Evolutionary conservation across 2,329 filamentous ascomycete genomes (phyloP), one percentile per base, ranked within the genome.

Genomic region (Colletotrichum tofieldiae): DNA sequence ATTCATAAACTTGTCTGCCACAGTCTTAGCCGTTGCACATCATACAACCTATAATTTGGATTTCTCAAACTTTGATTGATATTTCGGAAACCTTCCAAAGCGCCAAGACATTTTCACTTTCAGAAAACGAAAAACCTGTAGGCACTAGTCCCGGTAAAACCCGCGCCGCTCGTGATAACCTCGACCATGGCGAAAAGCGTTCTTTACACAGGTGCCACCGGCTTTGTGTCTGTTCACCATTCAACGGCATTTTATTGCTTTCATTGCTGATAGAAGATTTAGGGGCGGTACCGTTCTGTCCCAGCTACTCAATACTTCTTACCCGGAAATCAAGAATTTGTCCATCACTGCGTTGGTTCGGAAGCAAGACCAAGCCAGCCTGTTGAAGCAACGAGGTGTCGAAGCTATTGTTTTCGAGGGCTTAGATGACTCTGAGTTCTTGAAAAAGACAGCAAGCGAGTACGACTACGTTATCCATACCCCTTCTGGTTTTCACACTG

Each of bases 391-490:
- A 2, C 71, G 74, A 32, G 75, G 77, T 3, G 20, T 72, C 37
- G 16, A 72, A 29, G 52, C 69, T 2, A 9, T 68, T 12, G 41
- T 72, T 5, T 72, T 72, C n/a, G 23, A 26, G 2, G 65, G 52
- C 8, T 54, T 75, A 1, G 75, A 80, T 49, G 76, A 81, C 65
- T 69, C 72, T 0, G 74, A 75, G 5, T 20, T 72, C 14, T 29
- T 80, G 9, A 72, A 61, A 47, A 67, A 71, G 14, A 61, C 68
- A 8, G 79, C 79, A 0, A 73, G 74, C 51, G 72, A 78, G 63
- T 74, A 78, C 29, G 78, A 80, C 54, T 73, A 86, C 65, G 81
- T 88, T 9, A 81, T 88, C 61, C 83, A 86, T 74, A 80, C 84
- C 0, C 83, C 84, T 1, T 76, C 77, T 2, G 83, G 83, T 6